phyloP scores from a whole-genome alignment of 441 rosid species.

The Sinapis alba region DNA sequence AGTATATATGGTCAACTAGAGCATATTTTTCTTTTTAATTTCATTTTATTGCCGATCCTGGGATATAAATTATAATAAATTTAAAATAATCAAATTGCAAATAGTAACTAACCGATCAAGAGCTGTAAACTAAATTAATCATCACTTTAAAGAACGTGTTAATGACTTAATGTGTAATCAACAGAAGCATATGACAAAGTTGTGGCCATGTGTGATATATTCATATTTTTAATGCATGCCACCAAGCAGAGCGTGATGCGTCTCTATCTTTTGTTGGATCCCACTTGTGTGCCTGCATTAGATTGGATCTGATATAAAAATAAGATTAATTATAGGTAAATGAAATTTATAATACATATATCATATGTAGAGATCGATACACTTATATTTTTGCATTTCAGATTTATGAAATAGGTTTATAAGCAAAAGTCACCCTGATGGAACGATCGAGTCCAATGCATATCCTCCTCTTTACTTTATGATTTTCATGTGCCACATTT shows the following conservation, averaged over 20 bases:
- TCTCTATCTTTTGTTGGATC: conserved; percentile 31
- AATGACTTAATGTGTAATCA: background rate
- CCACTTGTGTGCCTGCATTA: conserved; percentile 38
- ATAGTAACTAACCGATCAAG: background rate
- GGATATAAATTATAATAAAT: background rate
- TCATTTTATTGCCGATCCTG: background rate
- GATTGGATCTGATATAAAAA: conserved; percentile 9
- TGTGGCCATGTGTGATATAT: background rate
- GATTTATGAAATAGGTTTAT: background rate
- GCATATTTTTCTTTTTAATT: background rate
- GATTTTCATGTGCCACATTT: conserved; percentile 32
- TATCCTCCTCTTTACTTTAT: conserved; percentile 25
- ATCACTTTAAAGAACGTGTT: background rate
- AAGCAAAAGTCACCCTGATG: background rate
- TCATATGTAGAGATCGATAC: background rate
- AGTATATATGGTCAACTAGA: background rate
- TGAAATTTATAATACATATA: background rate
- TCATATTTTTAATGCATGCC: background rate
- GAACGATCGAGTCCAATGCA: conserved; percentile 37
- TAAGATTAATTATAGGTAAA: background rate
- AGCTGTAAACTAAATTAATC: background rate
- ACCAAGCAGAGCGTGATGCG: conserved; percentile 1
- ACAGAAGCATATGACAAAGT: background rate
- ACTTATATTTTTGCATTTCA: conserved; percentile 7
- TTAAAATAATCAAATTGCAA: background rate